Conservation (phyloP, 139 green algal species). For the Chlorella sp. region DNA sequence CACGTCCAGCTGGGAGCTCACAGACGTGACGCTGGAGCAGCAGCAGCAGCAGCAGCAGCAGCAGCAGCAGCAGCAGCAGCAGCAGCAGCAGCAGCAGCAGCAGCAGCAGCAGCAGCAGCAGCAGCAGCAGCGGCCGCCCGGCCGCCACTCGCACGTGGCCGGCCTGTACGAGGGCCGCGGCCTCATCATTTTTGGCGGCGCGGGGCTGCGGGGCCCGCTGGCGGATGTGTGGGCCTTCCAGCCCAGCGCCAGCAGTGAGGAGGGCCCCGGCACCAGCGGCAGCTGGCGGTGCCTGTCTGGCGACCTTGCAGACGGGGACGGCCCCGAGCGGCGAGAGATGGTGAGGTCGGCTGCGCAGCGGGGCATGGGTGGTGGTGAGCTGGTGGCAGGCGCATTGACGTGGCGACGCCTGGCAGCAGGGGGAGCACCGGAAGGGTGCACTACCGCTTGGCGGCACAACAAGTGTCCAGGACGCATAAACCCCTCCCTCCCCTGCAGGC, state of each 20-base stretch:
- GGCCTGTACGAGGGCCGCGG: conserved; percentile 35
- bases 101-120: neutral
- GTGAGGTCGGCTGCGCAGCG: too few species aligned
- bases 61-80: conserved; percentile 35
- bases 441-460: too few species aligned
- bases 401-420: too few species aligned
- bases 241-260: conserved; percentile 13
- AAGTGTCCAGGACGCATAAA: too few species aligned
- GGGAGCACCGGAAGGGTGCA: too few species aligned
- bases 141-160: conserved; percentile 64
- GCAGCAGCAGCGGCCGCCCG: conserved; percentile 42
- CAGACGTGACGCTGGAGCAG: neutral
- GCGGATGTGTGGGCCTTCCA: conserved; percentile 70
- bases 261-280: neutral
- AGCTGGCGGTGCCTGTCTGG: conserved; percentile 33
- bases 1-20: conserved; percentile 27
- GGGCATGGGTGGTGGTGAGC: too few species aligned
- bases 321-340: conserved; percentile 60
- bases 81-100: conserved; percentile 24
- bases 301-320: conserved; percentile 38
- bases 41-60: neutral
- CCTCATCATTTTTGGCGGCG: conserved; percentile 66
- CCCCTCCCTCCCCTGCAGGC: conserved; percentile 10
- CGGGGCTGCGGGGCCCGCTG: conserved; percentile 61
- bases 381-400: too few species aligned